Evolutionary conservation across 768 basidiomycete species (phyloP).

Genomic region (Mycena metata): DNA sequence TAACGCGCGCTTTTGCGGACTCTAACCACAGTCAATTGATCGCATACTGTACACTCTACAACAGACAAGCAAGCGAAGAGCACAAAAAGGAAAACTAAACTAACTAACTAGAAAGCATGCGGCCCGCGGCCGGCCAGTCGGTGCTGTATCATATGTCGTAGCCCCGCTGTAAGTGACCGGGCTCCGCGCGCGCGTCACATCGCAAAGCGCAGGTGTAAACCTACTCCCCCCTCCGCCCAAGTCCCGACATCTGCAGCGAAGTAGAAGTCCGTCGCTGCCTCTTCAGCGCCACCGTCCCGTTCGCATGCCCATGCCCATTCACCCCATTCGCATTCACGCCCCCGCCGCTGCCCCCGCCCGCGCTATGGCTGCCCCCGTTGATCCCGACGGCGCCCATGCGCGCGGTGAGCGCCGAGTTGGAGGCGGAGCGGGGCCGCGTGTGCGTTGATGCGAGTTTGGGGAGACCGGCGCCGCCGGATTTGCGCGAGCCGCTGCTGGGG

Average conservation of each 20-base stretch:
- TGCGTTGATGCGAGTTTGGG: constrained; percentile 85
- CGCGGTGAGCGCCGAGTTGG: constrained; percentile 61
- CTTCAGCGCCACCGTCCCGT: constrained; percentile 73
- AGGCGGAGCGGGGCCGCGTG: constrained; percentile 81
- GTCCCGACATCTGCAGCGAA: constrained; percentile 59
- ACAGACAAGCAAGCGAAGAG: constrained; percentile 40
- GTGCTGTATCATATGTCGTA: neutral
- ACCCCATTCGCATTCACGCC: constrained; percentile 46
- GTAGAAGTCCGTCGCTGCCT: constrained; percentile 85
- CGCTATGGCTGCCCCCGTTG: constrained; percentile 35
- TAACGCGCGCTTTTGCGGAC: neutral
- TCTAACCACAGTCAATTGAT: constrained; percentile 6
- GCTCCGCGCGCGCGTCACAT: neutral
- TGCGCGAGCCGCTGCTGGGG: constrained; percentile 74
- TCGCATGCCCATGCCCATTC: no score
- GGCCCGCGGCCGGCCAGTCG: constrained; percentile 5
- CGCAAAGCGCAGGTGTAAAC: neutral
- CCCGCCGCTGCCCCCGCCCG: constrained; percentile 46
- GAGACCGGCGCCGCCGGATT: constrained; percentile 65
- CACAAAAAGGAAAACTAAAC: no score
- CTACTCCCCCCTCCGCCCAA: constrained; percentile 7
- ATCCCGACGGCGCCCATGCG: constrained; percentile 42
- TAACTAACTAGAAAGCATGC: constrained; percentile 11
- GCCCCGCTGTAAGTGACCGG: neutral
- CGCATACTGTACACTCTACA: constrained; percentile 53